These are phyloP conservation scores for Cryoendolithus antarcticus DNA, from an alignment of 2,329 filamentous ascomycete species.

Conservation along the genomic window DNA sequence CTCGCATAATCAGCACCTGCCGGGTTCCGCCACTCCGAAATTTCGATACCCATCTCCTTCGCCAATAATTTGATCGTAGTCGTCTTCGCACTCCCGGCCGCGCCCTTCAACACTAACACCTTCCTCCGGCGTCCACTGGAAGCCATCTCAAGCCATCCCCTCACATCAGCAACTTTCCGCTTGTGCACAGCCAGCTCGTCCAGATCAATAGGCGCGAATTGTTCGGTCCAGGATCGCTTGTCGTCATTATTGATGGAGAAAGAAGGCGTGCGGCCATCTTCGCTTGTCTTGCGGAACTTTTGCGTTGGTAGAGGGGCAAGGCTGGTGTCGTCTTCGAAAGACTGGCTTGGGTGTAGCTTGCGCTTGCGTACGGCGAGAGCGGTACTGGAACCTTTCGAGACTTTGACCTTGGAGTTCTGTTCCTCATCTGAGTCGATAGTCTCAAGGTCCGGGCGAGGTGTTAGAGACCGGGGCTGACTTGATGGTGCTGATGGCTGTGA, in stretches of 20 bases:
- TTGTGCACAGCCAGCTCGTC: slow-evolving; percentile 90
- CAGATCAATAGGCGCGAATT: slow-evolving; percentile 61
- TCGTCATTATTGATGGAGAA: slow-evolving; percentile 34
- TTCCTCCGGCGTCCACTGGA: slow-evolving; percentile 40
- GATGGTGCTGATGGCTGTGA: slow-evolving; percentile 22
- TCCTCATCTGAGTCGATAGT: slow-evolving; percentile 21
- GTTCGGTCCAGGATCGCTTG: slow-evolving; percentile 72
- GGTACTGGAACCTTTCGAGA: slow-evolving; percentile 22
- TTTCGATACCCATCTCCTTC: slow-evolving; percentile 59
- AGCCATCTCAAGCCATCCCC: slow-evolving; percentile 67
- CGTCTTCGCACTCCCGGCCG: slow-evolving; percentile 87
- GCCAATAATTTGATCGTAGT: slow-evolving; percentile 71
- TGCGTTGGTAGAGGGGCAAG: slow-evolving; percentile 22
- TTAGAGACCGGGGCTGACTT: slow-evolving; percentile 28
- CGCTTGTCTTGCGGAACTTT: slow-evolving; percentile 32
- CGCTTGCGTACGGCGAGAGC: slow-evolving; percentile 23
- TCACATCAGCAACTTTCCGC: slow-evolving; percentile 80
- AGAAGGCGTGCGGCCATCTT: slow-evolving; percentile 22
- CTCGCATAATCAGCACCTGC: slow-evolving; percentile 46
- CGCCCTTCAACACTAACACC: slow-evolving; percentile 61
- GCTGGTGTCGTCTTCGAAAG: slow-evolving; percentile 7
- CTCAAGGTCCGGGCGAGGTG: slow-evolving; percentile 14
- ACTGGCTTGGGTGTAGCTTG: slow-evolving; percentile 14
- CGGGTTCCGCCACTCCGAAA: slow-evolving; percentile 88
- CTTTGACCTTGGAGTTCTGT: slow-evolving; percentile 7